Base-by-base conservation (phyloP, 2,329 filamentous ascomycete genomes). In the Penicillium freii region DNA sequence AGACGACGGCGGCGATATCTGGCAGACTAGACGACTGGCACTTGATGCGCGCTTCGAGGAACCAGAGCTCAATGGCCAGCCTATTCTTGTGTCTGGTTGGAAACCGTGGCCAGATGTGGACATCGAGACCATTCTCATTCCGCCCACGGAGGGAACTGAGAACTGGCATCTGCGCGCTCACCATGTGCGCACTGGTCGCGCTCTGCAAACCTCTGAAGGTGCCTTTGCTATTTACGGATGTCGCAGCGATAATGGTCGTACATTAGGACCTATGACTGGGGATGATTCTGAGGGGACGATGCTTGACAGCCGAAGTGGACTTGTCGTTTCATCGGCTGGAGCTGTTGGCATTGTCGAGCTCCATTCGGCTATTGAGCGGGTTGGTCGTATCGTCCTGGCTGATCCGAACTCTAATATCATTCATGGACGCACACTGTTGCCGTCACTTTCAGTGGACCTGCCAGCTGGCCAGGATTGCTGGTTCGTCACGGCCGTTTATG, bases 331-430 rank as follows among this genome's bases (percentile, higher is more conserved):
- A 0, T 68, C 74, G 3, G 81, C 77, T 11, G 81, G 82, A 0
- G 80, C 75, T 23, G 80, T 82, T 1, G 82, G 82, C 0, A 80
- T 83, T 13, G 71, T 73, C 4, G 81, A 83, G 54, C 58, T 82
- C 39, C 66, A 67, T 17, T 64, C 72, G 6, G 42, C 54, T n/a
- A 66, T 59, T 21, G 59, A 67, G 13, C 79, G 87, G 21, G 75
- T 73, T 53, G 89, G 88, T 3, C 86, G 82, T 69, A 78, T 91
- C 27, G 84, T 92, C 47, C 86, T 91, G 56, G 87, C 88, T 11
- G 90, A 92, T 70, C 88, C 89, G 7, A 92, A 92, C 75, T 89
- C 87, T 47, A 92, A 92, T 73, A 75, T 92, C 34, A 80, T 91
- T 2, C 86, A 91, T 75, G 85, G 86, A 57, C 78, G 89, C 57